phyloP scores from a whole-genome alignment of 257 asterid genomes.

The Przewalskia tangutica region DNA sequence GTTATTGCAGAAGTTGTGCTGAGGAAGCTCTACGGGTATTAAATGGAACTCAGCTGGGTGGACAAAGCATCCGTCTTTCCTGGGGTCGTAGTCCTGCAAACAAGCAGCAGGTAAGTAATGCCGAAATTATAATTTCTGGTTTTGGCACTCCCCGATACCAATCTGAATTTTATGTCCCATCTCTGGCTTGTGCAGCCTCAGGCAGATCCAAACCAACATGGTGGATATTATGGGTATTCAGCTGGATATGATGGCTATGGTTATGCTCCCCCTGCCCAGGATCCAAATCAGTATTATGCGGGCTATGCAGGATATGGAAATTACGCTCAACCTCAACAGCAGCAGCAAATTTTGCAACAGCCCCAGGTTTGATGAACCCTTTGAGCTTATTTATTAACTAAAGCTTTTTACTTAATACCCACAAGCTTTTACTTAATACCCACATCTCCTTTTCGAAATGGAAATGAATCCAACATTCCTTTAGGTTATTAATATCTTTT shows the following conservation, averaged over 20 bases:
- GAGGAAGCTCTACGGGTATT: slow-evolving; percentile 20
- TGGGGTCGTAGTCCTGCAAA: slow-evolving; percentile 31
- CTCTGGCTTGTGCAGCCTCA: slow-evolving; percentile 10
- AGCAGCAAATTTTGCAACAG: background rate
- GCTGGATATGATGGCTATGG: slow-evolving; percentile 76
- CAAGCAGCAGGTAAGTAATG: slow-evolving; percentile 18
- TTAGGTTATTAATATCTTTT: background rate
- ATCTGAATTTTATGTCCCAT: background rate
- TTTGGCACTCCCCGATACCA: background rate
- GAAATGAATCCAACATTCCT: background rate
- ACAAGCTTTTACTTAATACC: background rate
- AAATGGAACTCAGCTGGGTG: slow-evolving; percentile 24
- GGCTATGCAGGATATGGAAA: slow-evolving; percentile 73
- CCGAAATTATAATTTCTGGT: background rate
- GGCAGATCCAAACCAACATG: slow-evolving; percentile 32
- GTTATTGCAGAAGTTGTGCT: slow-evolving; percentile 8
- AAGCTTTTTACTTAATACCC: background rate
- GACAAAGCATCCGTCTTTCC: slow-evolving; percentile 24
- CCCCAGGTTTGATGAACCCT: slow-evolving; percentile 1
- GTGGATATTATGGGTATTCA: slow-evolving; percentile 48
- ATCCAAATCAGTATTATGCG: slow-evolving; percentile 64
- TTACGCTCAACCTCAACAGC: slow-evolving; percentile 44
- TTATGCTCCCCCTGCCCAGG: slow-evolving; percentile 65
- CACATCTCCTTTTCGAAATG: background rate
- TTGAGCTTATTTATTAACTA: background rate